Percentiles rank a stretch among this genome's conserved stretches.
Conservation (phyloP, 345 rosid species). For the Hibiscus tridactylites region DNA sequence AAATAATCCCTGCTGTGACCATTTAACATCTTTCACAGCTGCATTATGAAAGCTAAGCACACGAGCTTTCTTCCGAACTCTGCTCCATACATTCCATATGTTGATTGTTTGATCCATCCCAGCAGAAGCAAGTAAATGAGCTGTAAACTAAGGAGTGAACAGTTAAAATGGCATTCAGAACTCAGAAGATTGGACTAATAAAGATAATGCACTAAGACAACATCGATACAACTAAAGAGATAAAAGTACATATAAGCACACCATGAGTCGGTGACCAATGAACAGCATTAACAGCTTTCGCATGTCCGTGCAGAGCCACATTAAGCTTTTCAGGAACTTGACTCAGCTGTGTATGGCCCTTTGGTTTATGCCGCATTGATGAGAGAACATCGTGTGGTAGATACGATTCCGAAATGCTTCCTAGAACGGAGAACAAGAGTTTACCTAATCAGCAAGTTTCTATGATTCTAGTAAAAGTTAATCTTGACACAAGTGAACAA, state of each 20-base stretch:
- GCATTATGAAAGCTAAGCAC: constrained; percentile 45
- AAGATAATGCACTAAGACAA: background rate
- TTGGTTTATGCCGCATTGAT: constrained; percentile 28
- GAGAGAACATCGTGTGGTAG: constrained; percentile 34
- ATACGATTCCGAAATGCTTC: constrained; percentile 47
- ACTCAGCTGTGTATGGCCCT: constrained; percentile 18
- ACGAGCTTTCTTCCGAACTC: constrained; percentile 46
- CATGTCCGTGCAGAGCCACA: constrained; percentile 41
- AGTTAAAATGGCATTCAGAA: background rate
- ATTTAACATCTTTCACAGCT: constrained; percentile 71
- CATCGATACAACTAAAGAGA: background rate
- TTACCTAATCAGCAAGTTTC: constrained; percentile 1
- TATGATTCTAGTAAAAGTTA: background rate
- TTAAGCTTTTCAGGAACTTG: constrained; percentile 42
- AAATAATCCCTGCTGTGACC: constrained; percentile 48
- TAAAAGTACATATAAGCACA: constrained; percentile 19
- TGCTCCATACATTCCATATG: constrained; percentile 84
- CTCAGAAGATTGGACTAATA: background rate
- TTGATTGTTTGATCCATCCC: constrained; percentile 62
- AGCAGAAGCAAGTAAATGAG: constrained; percentile 89
- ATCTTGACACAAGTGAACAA: background rate
- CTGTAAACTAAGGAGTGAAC: constrained; percentile 33
- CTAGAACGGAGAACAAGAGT: constrained; percentile 35
- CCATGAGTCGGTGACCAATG: constrained; percentile 71
- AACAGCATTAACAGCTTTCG: constrained; percentile 62